These are phyloP conservation scores for Leonotis leonurus DNA, from an alignment of 257 asterid genomes.

Conservation along the genomic window DNA sequence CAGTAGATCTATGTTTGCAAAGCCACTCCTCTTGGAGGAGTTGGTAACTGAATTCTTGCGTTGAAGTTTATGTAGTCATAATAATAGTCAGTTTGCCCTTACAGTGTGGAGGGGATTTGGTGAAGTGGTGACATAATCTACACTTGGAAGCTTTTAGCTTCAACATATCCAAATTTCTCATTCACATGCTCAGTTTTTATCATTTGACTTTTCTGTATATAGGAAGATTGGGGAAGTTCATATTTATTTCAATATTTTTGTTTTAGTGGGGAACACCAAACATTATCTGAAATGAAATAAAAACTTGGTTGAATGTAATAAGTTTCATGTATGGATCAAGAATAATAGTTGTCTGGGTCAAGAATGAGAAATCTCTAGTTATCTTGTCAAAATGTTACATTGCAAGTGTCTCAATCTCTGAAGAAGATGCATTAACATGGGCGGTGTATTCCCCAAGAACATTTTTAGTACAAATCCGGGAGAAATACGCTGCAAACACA, in stretches of 20 bases:
- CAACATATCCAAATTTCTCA: not conserved
- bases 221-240: not conserved
- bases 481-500: too few species aligned
- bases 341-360: too few species aligned
- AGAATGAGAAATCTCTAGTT: not conserved
- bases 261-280: not conserved
- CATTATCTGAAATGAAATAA: not conserved
- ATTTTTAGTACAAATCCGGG: too few species aligned
- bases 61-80: not conserved
- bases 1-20: conserved; percentile 33
- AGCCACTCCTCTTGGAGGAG: conserved; percentile 9
- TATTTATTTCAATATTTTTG: not conserved
- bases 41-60: not conserved
- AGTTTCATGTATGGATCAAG: not conserved
- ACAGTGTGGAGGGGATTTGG: not conserved
- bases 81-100: not conserved
- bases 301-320: not conserved
- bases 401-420: not conserved
- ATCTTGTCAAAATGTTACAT: not conserved
- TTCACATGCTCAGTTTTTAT: not conserved
- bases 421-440: too few species aligned
- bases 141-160: not conserved
- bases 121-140: not conserved
- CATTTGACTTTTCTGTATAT: not conserved
- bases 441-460: too few species aligned